Percentiles rank a stretch among this genome's conserved stretches.
phyloP scores from a whole-genome alignment of 2,329 filamentous ascomycete species.

The Aureobasidium sp. region DNA sequence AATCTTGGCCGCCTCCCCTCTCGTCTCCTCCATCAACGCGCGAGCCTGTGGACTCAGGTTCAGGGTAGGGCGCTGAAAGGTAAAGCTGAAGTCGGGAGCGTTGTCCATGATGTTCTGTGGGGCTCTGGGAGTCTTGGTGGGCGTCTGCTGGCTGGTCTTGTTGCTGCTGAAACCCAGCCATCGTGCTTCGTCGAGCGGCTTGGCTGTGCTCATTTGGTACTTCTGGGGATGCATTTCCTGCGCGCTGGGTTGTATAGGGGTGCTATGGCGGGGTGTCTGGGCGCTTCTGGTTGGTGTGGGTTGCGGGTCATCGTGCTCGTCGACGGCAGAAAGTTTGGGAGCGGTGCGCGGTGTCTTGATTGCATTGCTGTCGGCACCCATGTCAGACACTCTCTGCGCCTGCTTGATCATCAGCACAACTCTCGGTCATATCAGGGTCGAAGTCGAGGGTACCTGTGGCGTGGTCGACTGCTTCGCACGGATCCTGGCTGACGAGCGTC shows the following conservation, averaged over 20 bases:
- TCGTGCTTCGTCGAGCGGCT: slow-evolving; percentile 69
- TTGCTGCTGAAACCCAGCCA: slow-evolving; percentile 76
- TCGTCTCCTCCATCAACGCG: slow-evolving; percentile 56
- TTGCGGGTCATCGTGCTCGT: slow-evolving; percentile 36
- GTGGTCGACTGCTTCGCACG: slow-evolving; percentile 23
- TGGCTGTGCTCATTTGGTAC: slow-evolving; percentile 64
- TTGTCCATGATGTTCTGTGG: slow-evolving; percentile 27
- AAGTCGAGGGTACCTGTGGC: slow-evolving; percentile 17
- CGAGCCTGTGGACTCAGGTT: slow-evolving; percentile 54
- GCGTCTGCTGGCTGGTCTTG: slow-evolving; percentile 55
- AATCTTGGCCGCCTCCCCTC: slow-evolving; percentile 62
- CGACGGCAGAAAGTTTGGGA: slow-evolving; percentile 36
- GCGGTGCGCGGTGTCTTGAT: slow-evolving; percentile 25
- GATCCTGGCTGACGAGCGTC: slow-evolving; percentile 28
- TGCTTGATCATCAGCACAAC: not conserved
- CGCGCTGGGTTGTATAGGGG: slow-evolving; percentile 59
- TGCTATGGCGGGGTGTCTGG: slow-evolving; percentile 52
- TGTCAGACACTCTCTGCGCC: slow-evolving; percentile 25
- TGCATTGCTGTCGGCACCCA: slow-evolving; percentile 24
- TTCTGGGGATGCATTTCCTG: slow-evolving; percentile 91
- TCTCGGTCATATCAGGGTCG: not conserved
- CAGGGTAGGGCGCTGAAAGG: slow-evolving; percentile 47
- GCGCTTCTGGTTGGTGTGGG: slow-evolving; percentile 21
- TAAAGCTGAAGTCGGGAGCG: slow-evolving; percentile 58
- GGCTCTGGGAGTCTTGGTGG: slow-evolving; percentile 43